Evolutionary conservation across 1,284 basidiomycete genomes (phyloP).

Genomic region (Pyrrhoderma lamaoense): DNA sequence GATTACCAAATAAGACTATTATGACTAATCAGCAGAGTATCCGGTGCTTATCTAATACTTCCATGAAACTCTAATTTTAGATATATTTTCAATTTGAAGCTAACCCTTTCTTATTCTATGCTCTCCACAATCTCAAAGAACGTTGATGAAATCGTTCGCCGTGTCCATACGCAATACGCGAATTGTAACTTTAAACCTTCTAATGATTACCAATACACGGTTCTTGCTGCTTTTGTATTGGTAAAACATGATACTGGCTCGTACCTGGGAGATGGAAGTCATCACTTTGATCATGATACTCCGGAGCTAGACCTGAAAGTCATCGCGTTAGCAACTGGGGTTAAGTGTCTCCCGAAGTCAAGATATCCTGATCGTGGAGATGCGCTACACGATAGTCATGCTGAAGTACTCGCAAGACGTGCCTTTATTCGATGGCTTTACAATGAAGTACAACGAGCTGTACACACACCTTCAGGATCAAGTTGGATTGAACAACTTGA

Average conservation of each 20-base stretch:
- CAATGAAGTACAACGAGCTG: constrained; percentile 48
- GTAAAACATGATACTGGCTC: neutral
- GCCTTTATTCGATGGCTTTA: constrained; percentile 78
- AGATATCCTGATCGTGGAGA: constrained; percentile 69
- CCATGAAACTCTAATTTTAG: no score
- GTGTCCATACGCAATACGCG: constrained; percentile 38
- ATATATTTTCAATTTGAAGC: neutral
- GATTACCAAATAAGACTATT: no score
- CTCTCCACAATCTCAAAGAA: neutral
- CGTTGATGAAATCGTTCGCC: constrained; percentile 9
- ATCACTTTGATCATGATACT: neutral
- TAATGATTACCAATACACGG: constrained; percentile 43
- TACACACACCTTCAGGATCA: constrained; percentile 24
- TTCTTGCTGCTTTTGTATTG: constrained; percentile 55
- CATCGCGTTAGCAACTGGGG: constrained; percentile 76
- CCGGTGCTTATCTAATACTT: no score
- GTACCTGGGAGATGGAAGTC: no score
- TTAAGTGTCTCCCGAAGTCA: constrained; percentile 73
- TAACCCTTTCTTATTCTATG: neutral
- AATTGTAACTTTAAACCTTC: constrained; percentile 41
- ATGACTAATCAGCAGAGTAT: no score
- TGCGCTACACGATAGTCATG: constrained; percentile 83
- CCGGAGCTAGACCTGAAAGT: constrained; percentile 31
- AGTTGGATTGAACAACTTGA: constrained; percentile 37
- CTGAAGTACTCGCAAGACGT: constrained; percentile 81